phyloP scores from a whole-genome alignment of 768 basidiomycete species.

The Lentinula sp. region DNA sequence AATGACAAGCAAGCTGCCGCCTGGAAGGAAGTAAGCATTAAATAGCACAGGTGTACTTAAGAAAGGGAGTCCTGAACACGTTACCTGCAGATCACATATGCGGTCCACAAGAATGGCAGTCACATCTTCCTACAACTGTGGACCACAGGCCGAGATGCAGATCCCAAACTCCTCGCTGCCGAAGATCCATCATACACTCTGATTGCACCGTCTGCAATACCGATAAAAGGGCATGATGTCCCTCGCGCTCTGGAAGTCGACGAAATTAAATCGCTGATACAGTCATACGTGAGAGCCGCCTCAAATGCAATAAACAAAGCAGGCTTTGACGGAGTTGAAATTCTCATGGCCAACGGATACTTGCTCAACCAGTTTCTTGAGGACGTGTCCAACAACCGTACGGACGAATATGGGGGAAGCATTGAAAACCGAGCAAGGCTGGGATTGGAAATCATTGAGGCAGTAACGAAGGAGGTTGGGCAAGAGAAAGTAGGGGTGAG shows the following conservation, averaged over 20 bases:
- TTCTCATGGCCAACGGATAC: slow-evolving; percentile 25
- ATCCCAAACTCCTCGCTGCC: slow-evolving; percentile 10
- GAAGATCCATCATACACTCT: slow-evolving; percentile 16
- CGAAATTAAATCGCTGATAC: slow-evolving; percentile 35
- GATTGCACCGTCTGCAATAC: slow-evolving; percentile 19
- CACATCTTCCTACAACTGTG: slow-evolving; percentile 43
- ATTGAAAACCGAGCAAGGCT: slow-evolving; percentile 47
- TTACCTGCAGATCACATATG: slow-evolving; percentile 26
- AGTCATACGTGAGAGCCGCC: slow-evolving; percentile 38
- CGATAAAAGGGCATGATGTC: slow-evolving; percentile 4
- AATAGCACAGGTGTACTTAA: not conserved
- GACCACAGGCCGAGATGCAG: slow-evolving; percentile 37
- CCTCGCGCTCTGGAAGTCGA: slow-evolving; percentile 30
- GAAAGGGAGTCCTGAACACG: not conserved
- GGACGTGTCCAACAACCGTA: slow-evolving; percentile 36
- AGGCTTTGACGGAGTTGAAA: slow-evolving; percentile 48
- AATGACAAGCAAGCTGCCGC: slow-evolving; percentile 34
- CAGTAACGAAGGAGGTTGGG: slow-evolving; percentile 38
- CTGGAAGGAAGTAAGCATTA: slow-evolving; percentile 33
- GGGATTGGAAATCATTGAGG: slow-evolving; percentile 37
- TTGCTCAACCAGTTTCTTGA: slow-evolving; percentile 45
- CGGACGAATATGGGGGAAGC: slow-evolving; percentile 53
- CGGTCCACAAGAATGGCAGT: slow-evolving; percentile 36
- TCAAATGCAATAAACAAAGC: slow-evolving; percentile 34
- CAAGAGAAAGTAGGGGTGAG: slow-evolving; percentile 35